Evolutionary conservation across 2,329 filamentous ascomycete genomes (phyloP).

Genomic region (Bretziella fagacearum): DNA sequence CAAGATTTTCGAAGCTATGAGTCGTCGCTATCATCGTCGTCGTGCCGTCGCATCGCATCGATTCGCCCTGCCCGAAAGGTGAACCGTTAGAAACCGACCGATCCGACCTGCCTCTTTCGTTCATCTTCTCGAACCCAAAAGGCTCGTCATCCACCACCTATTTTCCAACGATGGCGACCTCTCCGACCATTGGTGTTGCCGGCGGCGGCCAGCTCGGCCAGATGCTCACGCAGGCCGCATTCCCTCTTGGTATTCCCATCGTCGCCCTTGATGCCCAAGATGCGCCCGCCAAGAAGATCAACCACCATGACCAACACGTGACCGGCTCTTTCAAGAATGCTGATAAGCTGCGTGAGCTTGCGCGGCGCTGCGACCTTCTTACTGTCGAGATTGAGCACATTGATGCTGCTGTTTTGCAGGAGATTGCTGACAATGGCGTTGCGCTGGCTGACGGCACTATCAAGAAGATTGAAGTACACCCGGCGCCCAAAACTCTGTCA

Average conservation of each 20-base stretch:
- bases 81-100: not conserved
- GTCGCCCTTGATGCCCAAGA: conserved; percentile 62
- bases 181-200: conserved; percentile 34
- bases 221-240: conserved; percentile 83
- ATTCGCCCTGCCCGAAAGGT: not conserved
- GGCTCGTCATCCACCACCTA: not conserved
- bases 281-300: conserved; percentile 74
- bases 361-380: conserved; percentile 57
- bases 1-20: conserved; percentile 11
- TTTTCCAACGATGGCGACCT: conserved; percentile 18
- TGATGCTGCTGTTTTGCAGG: conserved; percentile 74
- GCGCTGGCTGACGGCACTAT: conserved; percentile 28
- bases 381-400: conserved; percentile 95
- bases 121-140: not conserved
- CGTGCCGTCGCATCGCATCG: not conserved
- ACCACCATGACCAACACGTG: conserved; percentile 55
- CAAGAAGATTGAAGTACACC: conserved; percentile 49
- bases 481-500: conserved; percentile 70
- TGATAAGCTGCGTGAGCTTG: conserved; percentile 63
- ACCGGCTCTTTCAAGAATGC: conserved; percentile 78
- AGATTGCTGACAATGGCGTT: conserved; percentile 51
- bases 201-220: conserved; percentile 65
- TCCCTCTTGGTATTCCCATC: conserved; percentile 55
- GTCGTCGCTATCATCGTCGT: not conserved
- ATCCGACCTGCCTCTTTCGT: not conserved